phyloP scores from a whole-genome alignment of 2,329 filamentous ascomycete genomes.

The Beauveria bassiana region DNA sequence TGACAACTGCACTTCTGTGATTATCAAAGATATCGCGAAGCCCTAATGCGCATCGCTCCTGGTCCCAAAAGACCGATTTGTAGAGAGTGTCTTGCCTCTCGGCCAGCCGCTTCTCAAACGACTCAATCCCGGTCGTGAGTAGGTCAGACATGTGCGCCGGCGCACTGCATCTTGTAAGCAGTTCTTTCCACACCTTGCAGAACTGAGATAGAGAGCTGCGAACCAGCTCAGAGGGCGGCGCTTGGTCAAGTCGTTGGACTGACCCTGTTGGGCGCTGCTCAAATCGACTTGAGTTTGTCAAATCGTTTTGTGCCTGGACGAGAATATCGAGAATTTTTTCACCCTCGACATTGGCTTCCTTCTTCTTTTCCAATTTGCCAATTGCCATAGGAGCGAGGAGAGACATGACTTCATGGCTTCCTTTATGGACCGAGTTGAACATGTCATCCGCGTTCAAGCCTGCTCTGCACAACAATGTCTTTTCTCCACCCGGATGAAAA shows the following conservation, averaged over 20 bases:
- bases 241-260: not conserved
- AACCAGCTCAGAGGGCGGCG: not conserved
- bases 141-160: not conserved
- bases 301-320: not conserved
- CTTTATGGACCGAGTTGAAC: not conserved
- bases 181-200: not conserved
- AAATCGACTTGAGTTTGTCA: slow-evolving; percentile 4
- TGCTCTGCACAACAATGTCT: not conserved
- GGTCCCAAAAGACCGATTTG: not conserved
- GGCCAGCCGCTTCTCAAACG: not conserved
- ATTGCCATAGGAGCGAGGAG: not conserved
- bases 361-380: not conserved
- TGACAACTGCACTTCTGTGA: not conserved
- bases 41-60: not conserved
- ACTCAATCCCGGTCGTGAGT: not conserved
- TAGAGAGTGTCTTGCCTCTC: not conserved
- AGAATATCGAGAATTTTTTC: not conserved
- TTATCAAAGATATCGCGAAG: not conserved
- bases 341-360: not conserved
- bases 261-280: not conserved
- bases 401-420: not conserved
- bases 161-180: not conserved
- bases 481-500: not conserved
- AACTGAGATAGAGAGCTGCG: slow-evolving; percentile 1
- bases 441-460: not conserved